Percentiles rank a stretch among this genome's conserved stretches.
Evolutionary conservation across 2,329 filamentous ascomycete species (phyloP).

Genomic region (Aspergillus sclerotialis): DNA sequence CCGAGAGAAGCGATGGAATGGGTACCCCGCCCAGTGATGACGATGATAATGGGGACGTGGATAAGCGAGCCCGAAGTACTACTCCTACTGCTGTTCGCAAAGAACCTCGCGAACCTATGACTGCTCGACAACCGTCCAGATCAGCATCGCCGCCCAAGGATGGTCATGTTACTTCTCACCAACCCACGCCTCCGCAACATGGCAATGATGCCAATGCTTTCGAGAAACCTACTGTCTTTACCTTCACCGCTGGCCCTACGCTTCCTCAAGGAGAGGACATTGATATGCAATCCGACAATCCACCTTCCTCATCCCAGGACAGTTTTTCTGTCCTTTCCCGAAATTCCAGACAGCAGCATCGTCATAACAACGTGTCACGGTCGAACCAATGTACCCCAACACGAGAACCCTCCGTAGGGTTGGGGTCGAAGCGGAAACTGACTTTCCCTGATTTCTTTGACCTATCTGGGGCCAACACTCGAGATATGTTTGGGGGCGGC

Average conservation of each 20-base stretch:
- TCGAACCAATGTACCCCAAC: constrained; percentile 29
- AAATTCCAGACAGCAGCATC: constrained; percentile 31
- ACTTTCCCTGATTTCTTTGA: constrained; percentile 45
- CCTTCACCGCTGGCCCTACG: constrained; percentile 36
- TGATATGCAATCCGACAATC: constrained; percentile 38
- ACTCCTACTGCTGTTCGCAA: constrained; percentile 29
- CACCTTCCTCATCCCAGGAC: constrained; percentile 20
- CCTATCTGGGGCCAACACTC: constrained; percentile 37
- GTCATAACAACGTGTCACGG: constrained; percentile 32
- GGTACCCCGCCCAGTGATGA: constrained; percentile 35
- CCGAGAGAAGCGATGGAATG: constrained; percentile 39
- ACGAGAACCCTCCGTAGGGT: constrained; percentile 30
- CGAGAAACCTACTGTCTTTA: constrained; percentile 32
- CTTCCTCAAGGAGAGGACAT: constrained; percentile 35
- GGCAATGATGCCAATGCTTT: constrained; percentile 17
- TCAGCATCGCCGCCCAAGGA: constrained; percentile 21
- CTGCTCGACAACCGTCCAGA: constrained; percentile 20
- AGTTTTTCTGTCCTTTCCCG: constrained; percentile 39
- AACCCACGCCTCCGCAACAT: constrained; percentile 12
- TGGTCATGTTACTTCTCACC: constrained; percentile 17
- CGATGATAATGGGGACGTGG: constrained; percentile 34
- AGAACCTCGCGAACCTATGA: constrained; percentile 21
- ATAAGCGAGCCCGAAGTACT: constrained; percentile 31
- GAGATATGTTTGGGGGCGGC: constrained; percentile 38
- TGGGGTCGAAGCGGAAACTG: constrained; percentile 43